These are phyloP conservation scores for Lentinula guzmanii DNA, from an alignment of 768 basidiomycete species.

Conservation along the genomic window DNA sequence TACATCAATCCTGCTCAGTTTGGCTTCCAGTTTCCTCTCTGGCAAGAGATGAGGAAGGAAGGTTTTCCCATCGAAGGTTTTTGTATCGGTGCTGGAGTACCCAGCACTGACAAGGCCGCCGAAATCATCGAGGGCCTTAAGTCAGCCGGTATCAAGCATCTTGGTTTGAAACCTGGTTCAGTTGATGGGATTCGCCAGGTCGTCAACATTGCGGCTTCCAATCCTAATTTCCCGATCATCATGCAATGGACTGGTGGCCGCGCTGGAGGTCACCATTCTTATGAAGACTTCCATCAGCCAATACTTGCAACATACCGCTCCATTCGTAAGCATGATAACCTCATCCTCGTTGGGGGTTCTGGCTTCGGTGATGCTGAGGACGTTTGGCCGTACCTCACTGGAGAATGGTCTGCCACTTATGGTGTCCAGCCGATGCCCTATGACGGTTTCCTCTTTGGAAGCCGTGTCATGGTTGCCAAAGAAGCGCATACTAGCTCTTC, in stretches of 20 bases:
- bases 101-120: slow-evolving; percentile 92
- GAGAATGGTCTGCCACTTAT: slow-evolving; percentile 89
- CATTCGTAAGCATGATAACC: slow-evolving; percentile 86
- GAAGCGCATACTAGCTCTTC: slow-evolving; percentile 93
- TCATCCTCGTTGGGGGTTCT: slow-evolving; percentile 87
- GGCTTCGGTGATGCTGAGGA: slow-evolving; percentile 95
- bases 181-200: slow-evolving; percentile 98
- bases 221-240: slow-evolving; percentile 95
- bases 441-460: slow-evolving; percentile 94
- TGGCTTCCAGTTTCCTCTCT: slow-evolving; percentile 93
- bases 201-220: slow-evolving; percentile 88
- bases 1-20: slow-evolving; percentile 99
- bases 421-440: slow-evolving; percentile 95
- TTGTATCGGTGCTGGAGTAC: slow-evolving; percentile 97
- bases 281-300: slow-evolving; percentile 98
- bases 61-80: slow-evolving; percentile 98
- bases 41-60: slow-evolving; percentile 96
- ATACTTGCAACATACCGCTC: slow-evolving; percentile 84
- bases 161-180: slow-evolving; percentile 97
- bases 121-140: slow-evolving; percentile 89
- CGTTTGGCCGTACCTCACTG: slow-evolving; percentile 94
- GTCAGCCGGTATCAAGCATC: slow-evolving; percentile 86
- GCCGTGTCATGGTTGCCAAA: slow-evolving; percentile 97
- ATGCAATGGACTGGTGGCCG: slow-evolving; percentile 99
- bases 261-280: slow-evolving; percentile 97